Conservation (phyloP, 805 yeast genomes). For the Zygotorulaspora florentina region DNA sequence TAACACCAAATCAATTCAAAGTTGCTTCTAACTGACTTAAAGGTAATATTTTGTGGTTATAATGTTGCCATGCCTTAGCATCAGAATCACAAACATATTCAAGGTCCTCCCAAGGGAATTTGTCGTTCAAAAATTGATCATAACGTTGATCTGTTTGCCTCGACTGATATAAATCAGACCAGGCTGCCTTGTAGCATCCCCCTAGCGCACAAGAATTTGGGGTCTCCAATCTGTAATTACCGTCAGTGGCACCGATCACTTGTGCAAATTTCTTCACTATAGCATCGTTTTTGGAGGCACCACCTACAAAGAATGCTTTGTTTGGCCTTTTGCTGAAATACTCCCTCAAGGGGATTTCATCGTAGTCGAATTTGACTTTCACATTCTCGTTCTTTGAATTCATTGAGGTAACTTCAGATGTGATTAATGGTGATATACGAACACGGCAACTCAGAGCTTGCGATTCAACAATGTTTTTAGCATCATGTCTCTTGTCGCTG, state of each 20-base stretch:
- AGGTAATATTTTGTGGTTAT: constrained; percentile 31
- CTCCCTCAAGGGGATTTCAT: constrained; percentile 22
- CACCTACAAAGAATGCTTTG: constrained; percentile 79
- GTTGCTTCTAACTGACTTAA: constrained; percentile 31
- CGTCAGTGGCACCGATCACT: constrained; percentile 56
- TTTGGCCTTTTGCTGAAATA: constrained; percentile 50
- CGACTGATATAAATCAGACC: constrained; percentile 49
- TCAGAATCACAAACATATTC: constrained; percentile 25
- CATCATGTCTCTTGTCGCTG: constrained; percentile 61
- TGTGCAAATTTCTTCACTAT: constrained; percentile 66
- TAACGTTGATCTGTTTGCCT: constrained; percentile 29
- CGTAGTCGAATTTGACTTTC: constrained; percentile 36
- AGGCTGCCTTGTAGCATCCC: constrained; percentile 80
- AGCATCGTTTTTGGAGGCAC: constrained; percentile 69
- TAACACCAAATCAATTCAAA: background rate
- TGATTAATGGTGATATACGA: constrained; percentile 73
- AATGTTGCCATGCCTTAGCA: constrained; percentile 29
- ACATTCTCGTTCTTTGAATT: constrained; percentile 12
- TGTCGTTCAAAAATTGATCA: constrained; percentile 44
- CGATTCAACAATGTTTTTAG: constrained; percentile 72
- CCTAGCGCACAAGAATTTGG: constrained; percentile 92
- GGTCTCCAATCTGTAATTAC: constrained; percentile 67
- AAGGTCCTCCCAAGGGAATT: constrained; percentile 44
- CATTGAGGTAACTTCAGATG: constrained; percentile 24
- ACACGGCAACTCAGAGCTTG: constrained; percentile 83